These are phyloP conservation scores for Vanrija pseudolonga DNA, from an alignment of 1,284 basidiomycete genomes.

Conservation along the genomic window DNA sequence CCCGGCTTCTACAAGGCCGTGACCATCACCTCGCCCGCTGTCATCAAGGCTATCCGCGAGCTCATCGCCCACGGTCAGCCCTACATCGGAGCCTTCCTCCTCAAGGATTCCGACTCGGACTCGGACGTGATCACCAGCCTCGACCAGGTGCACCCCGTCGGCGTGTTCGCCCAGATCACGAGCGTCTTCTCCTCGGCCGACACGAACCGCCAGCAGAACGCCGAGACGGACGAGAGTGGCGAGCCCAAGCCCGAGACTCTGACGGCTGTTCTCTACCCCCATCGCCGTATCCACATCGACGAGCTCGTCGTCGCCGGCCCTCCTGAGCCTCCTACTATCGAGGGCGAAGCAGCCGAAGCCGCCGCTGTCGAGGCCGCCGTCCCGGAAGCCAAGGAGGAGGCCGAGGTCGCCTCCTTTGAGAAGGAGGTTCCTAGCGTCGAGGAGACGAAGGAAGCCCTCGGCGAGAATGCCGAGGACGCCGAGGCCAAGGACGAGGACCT, in stretches of 20 bases:
- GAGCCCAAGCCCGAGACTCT: slow-evolving; percentile 64
- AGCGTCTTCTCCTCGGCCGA: slow-evolving; percentile 74
- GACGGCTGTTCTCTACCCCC: slow-evolving; percentile 93
- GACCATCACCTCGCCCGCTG: slow-evolving; percentile 81
- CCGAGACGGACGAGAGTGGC: slow-evolving; percentile 54
- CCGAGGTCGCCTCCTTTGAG: slow-evolving; percentile 59
- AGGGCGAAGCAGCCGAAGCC: not conserved
- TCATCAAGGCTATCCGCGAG: slow-evolving; percentile 92
- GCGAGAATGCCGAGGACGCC: slow-evolving; percentile 28
- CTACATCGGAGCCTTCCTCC: slow-evolving; percentile 94
- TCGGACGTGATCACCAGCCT: slow-evolving; percentile 87
- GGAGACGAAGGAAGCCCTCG: slow-evolving; percentile 50
- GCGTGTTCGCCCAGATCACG: slow-evolving; percentile 97
- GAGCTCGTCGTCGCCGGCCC: slow-evolving; percentile 57
- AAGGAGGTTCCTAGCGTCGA: slow-evolving; percentile 54
- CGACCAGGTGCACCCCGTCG: slow-evolving; percentile 85
- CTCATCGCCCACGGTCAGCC: slow-evolving; percentile 96
- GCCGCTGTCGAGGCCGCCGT: not conserved
- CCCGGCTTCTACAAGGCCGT: slow-evolving; percentile 98
- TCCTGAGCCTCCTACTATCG: not conserved
- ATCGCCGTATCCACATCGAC: slow-evolving; percentile 85
- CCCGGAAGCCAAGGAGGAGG: slow-evolving; percentile 28
- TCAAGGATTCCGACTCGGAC: slow-evolving; percentile 92
- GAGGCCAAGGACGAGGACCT: slow-evolving; percentile 1
- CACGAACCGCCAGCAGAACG: slow-evolving; percentile 44